Evolutionary conservation across 257 asterid species (phyloP).

Genomic region (Gynochthodes officinalis): DNA sequence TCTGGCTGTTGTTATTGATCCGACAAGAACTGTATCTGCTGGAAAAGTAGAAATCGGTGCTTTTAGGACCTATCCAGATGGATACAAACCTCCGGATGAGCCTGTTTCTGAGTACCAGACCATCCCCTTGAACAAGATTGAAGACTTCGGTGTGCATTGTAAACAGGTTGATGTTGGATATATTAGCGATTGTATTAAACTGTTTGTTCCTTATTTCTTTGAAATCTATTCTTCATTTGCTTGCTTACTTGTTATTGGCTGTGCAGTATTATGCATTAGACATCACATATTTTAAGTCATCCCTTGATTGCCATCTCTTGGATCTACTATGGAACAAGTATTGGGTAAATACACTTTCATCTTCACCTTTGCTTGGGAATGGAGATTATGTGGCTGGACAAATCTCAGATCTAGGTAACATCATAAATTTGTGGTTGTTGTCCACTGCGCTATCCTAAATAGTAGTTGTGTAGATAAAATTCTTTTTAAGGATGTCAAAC

Average conservation of each 20-base stretch:
- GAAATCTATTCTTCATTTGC: neutral
- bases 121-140: constrained; percentile 92
- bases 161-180: constrained; percentile 61
- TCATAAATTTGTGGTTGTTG: neutral
- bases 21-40: constrained; percentile 96
- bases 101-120: constrained; percentile 96
- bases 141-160: constrained; percentile 98
- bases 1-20: constrained; percentile 97
- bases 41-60: constrained; percentile 99
- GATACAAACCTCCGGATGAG: constrained; percentile 94
- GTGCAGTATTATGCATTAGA: constrained; percentile 89
- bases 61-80: constrained; percentile 92
- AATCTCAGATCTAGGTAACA: constrained; percentile 87
- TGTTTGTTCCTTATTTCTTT: neutral
- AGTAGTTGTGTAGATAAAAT: neutral
- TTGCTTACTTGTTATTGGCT: constrained; percentile 6
- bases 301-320: constrained; percentile 87
- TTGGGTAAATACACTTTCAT: constrained; percentile 98
- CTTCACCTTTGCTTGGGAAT: constrained; percentile 96
- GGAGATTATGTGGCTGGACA: constrained; percentile 99
- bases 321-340: constrained; percentile 96
- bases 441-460: neutral
- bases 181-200: neutral
- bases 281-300: constrained; percentile 92
- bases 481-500: constrained; percentile 5